Base-by-base conservation (phyloP, 2,329 filamentous ascomycete species). In the Sclerotinia nivalis region DNA sequence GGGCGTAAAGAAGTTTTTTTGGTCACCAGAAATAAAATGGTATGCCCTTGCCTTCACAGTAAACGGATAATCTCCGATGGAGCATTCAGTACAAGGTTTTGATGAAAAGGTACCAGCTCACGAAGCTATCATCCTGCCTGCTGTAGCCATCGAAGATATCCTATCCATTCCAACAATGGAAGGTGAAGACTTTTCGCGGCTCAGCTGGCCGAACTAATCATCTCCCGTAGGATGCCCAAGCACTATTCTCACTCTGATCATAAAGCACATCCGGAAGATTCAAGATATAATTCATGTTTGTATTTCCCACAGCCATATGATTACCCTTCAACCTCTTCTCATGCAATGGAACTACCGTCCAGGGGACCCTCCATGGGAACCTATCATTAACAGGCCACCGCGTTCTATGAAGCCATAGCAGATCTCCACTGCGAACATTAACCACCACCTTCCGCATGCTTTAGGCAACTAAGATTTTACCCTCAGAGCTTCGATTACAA, bases 321-420 rank as follows among this genome's bases (percentile, higher is more conserved):
- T 6, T 15, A 37, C 3, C 4, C n/a, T 13, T 8, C 20, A 37
- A 58, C 20, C 47, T 18, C 18, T 4, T 4, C 22, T n/a, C 47
- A n/a, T 6, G 12, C 8, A 0, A 37, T n/a, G 9, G 2, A 37
- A 4, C 2, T 13, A n/a, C 34, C 9, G 10, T 9, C 25, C 5
- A 22, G 10, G 31, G 5, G 20, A 5, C 0, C 9, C 22, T 58
- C 7, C 18, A 31, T n/a, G 9, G 8, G 10, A 37, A 40, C 8
- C 20, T 22, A 4, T 5, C n/a, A 4, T 8, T n/a, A n/a, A 1
- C 7, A 58, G 55, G 20, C 28, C 31, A n/a, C 31, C 31, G 18
- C 18, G 31, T 20, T 37, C 13, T n/a, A n/a, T 37, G 31, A 56
- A 37, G 18, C 31, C 12, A 22, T 37, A 22, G 20, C 12, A 18